These are phyloP conservation scores for Mycena citricolor DNA, from an alignment of 1,284 basidiomycete genomes.

Conservation along the genomic window DNA sequence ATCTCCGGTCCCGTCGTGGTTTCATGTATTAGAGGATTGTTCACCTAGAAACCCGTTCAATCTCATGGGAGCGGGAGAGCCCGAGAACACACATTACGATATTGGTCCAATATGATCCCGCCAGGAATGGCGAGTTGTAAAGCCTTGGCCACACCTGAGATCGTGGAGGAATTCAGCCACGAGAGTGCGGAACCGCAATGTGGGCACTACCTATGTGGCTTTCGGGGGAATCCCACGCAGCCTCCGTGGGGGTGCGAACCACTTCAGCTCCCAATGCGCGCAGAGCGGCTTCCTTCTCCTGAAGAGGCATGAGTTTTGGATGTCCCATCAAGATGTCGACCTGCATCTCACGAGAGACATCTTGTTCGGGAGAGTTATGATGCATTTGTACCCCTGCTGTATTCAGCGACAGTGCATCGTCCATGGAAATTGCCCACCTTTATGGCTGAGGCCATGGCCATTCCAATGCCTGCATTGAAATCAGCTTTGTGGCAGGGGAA, in stretches of 20 bases:
- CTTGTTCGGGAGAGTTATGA: conserved; percentile 96
- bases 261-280: conserved; percentile 93
- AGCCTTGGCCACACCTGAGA: conserved; percentile 78
- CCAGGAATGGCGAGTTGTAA: conserved; percentile 80
- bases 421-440: conserved; percentile 54
- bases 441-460: conserved; percentile 90
- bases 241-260: conserved; percentile 90
- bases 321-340: not conserved
- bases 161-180: conserved; percentile 82
- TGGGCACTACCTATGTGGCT: conserved; percentile 83
- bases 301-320: conserved; percentile 10
- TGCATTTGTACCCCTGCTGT: conserved; percentile 88
- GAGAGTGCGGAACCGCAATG: conserved; percentile 42
- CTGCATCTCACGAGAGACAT: conserved; percentile 77
- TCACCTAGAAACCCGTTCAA: conserved; percentile 41
- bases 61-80: not conserved
- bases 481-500: not conserved
- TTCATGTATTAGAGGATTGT: conserved; percentile 92
- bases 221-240: conserved; percentile 81
- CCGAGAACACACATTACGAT: conserved; percentile 59
- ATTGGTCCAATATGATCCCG: conserved; percentile 93
- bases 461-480: conserved; percentile 70
- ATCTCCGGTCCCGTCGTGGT: conserved; percentile 88
- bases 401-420: conserved; percentile 60
- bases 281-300: conserved; percentile 94